Base-by-base conservation (phyloP, 164 flowering plant species). In the Chloranthus sessilifolius region DNA sequence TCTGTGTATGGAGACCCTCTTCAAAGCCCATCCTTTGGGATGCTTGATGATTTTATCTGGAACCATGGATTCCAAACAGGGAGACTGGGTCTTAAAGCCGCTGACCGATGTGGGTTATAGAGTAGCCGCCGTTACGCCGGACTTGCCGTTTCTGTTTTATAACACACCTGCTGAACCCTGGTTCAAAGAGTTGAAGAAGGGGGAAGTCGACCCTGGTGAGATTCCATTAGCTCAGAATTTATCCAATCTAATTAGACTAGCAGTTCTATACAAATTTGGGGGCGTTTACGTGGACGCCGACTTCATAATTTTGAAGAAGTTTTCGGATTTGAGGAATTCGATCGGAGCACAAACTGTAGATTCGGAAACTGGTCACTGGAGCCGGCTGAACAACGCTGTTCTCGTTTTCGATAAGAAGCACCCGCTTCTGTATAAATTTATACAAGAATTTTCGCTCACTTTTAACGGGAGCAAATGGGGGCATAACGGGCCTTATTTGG, bases 381-480 rank as follows among this genome's bases (percentile, higher is more conserved):
- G 69, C 3, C 74, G 88, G 43, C 43, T 92, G 43, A 92, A 92
- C 53, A 92, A 85, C 56, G 98, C 98, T 2, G 78, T 82, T 17
- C 57, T 88, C 51, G 46, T 83, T 14, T 92, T 91, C 30, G 95
- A 91, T 47, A 73, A 65, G 68, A 54, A 73, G 1, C 98, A 88
- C 58, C 85, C 85, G 0, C 72, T 88, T 25, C 40, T 92, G 1
- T 60, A 58, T 51, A 70, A 62, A 56, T 88, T 88, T 72, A 81
- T 91, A 0, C 60, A 80, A 46, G 95, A 85, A 64, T 91, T 83
- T 51, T 69, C 85, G 0, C 48, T 30, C 1, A 80, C 71, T 46
- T 91, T 85, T 53, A 74, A 91, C 56, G 92, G 96, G 29, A 85
- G 63, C 50, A 79, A 53, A 55, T 88, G 95, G 98, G 98, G 98